Evolutionary conservation across 805 yeast species (phyloP).

Genomic region (Starmerella sp.): DNA sequence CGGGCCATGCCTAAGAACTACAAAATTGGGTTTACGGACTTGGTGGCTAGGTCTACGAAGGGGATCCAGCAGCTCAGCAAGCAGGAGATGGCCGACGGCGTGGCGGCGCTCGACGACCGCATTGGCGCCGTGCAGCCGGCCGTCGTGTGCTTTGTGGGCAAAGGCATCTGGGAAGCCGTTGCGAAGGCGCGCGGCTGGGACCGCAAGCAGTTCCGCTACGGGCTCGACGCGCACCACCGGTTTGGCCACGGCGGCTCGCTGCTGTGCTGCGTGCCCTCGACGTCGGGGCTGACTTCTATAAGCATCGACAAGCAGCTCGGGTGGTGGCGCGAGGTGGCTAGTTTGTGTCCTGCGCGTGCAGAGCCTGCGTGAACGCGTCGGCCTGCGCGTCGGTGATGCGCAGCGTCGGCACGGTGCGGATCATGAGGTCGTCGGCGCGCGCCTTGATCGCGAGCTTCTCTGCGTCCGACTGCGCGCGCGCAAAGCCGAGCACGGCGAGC

Average conservation of each 20-base stretch:
- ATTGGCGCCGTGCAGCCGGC: conserved; percentile 33
- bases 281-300: conserved; percentile 58
- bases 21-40: conserved; percentile 58
- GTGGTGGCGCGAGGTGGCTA: conserved; percentile 38
- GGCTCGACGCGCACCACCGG: conserved; percentile 30
- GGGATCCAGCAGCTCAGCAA: conserved; percentile 43
- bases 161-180: conserved; percentile 61
- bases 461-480: conserved; percentile 11
- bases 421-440: conserved; percentile 27
- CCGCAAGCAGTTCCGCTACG: conserved; percentile 41
- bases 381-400: conserved; percentile 19
- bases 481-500: conserved; percentile 23
- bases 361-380: conserved; percentile 16
- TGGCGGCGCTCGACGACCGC: conserved; percentile 40
- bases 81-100: conserved; percentile 45
- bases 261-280: conserved; percentile 55
- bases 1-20: conserved; percentile 33
- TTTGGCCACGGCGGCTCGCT: conserved; percentile 24
- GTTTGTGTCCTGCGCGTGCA: not conserved
- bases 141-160: conserved; percentile 52
- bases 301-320: conserved; percentile 36
- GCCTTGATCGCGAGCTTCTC: conserved; percentile 20
- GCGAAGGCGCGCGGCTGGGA: conserved; percentile 31
- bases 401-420: conserved; percentile 21
- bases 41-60: conserved; percentile 52